Conservation (phyloP, 805 yeast species). For the Candida koratica region DNA sequence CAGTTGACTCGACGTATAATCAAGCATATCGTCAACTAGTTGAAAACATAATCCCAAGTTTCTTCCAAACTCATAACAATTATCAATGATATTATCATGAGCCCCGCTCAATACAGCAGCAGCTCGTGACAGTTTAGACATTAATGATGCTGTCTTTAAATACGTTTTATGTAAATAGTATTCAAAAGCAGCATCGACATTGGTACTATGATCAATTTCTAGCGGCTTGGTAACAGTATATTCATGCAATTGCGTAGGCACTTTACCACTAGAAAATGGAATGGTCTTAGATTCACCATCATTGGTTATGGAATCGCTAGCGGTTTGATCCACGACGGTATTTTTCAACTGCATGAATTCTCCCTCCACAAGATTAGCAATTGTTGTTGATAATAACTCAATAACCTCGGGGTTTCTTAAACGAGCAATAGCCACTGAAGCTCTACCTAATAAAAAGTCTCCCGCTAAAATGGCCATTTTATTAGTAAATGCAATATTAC, state of each 20-base stretch:
- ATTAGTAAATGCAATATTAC: constrained; percentile 90
- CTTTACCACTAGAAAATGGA: constrained; percentile 60
- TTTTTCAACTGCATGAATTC: constrained; percentile 98
- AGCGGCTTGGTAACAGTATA: constrained; percentile 41
- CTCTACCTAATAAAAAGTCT: constrained; percentile 90
- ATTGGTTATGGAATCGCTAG: constrained; percentile 44
- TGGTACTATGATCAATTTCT: constrained; percentile 52
- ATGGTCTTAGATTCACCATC: constrained; percentile 42
- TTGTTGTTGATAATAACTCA: constrained; percentile 90
- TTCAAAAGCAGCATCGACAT: constrained; percentile 87
- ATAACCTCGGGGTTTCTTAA: constrained; percentile 95
- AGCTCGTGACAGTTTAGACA: constrained; percentile 90
- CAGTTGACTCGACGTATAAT: constrained; percentile 82
- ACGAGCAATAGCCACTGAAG: constrained; percentile 92
- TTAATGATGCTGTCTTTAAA: constrained; percentile 87
- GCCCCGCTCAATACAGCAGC: constrained; percentile 92
- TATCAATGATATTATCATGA: constrained; percentile 67
- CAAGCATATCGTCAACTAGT: constrained; percentile 92
- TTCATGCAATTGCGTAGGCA: constrained; percentile 59
- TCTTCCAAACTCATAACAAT: constrained; percentile 87
- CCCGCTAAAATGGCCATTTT: constrained; percentile 98
- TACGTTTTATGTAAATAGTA: constrained; percentile 94
- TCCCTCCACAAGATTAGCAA: constrained; percentile 96
- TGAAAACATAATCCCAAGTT: constrained; percentile 94
- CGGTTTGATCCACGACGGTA: constrained; percentile 59